Base-by-base conservation (phyloP, 2,329 filamentous ascomycete genomes). In the Nigrograna mackinnonii region DNA sequence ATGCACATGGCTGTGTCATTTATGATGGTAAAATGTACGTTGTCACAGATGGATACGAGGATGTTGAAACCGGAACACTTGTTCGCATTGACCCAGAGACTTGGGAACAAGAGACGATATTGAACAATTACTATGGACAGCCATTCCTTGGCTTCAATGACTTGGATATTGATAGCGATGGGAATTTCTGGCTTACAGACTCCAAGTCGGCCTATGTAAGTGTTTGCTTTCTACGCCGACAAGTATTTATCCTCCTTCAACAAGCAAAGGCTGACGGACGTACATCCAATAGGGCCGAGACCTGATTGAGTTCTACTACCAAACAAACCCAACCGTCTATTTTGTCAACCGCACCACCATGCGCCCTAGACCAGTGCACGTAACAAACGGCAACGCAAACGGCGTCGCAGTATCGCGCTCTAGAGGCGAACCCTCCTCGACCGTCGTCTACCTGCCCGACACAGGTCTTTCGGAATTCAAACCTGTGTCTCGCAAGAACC, bases 151-250 rank as follows among this genome's bases (percentile, higher is more conserved):
- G 44, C 5, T 47, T 50, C 41, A 50, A 50, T 31, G 47, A 50
- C 30, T 14, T 50, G 7, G 47, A 47, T 17, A 50, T 50, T 13
- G 47, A 50, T 26, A 33, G 24, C 9, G 41, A 50, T 9, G 47
- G 47, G 6, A 50, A 50, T 20, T 44, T 47, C 33, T 50, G 41
- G 40, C 37, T 50, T 17, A 50, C 47, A 6, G 47, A 50, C 21
- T 44, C 40, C 13, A 50, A 47, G 22, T 47, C 44, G 12, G 47
- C 43, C 14, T 38, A 34, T 20, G 46, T 42, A 32, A 6, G 39
- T 43, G 2, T 19, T 26, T 21, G 14, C 35, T 26, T 12, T 28
- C 11, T 12, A 14, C 24, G 14, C 24, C 24, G n/a, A n/a, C n/a
- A n/a, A n/a, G n/a, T n/a, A n/a, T n/a, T n/a, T n/a, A n/a, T n/a